Evolutionary conservation across 805 yeast genomes (phyloP).

Genomic region (Teunomyces tritomae): DNA sequence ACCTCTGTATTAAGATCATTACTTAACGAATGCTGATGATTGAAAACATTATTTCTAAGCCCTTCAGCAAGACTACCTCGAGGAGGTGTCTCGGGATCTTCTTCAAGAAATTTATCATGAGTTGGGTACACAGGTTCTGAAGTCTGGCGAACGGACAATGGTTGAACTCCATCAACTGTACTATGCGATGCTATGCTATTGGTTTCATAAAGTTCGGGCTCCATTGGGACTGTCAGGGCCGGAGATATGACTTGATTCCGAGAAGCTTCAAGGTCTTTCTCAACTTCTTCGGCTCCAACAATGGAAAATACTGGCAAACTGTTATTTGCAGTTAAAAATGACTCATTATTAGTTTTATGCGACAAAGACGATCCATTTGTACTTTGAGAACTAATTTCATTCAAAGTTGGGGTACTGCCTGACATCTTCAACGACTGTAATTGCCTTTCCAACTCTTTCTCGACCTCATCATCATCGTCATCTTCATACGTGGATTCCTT

Average conservation of each 20-base stretch:
- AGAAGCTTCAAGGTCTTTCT: neutral
- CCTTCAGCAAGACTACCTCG: neutral
- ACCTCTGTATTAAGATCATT: neutral
- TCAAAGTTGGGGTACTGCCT: slow-evolving; percentile 2
- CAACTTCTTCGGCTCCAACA: slow-evolving; percentile 4
- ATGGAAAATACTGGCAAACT: slow-evolving; percentile 8
- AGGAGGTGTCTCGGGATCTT: slow-evolving; percentile 1
- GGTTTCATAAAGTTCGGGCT: neutral
- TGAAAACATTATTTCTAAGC: neutral
- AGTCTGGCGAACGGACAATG: neutral
- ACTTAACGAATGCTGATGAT: neutral
- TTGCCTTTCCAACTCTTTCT: slow-evolving; percentile 38
- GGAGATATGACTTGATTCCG: neutral
- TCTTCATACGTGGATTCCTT: slow-evolving; percentile 27
- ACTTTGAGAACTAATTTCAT: neutral
- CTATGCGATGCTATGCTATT: neutral
- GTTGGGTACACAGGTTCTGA: neutral
- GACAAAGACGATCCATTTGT: neutral
- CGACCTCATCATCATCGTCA: slow-evolving; percentile 33
- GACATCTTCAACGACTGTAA: slow-evolving; percentile 30
- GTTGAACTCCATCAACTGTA: neutral
- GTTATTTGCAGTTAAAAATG: slow-evolving; percentile 1
- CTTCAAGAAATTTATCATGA: neutral
- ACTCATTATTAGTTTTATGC: neutral
- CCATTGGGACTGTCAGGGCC: slow-evolving; percentile 2